Percentiles rank a stretch among this genome's conserved stretches.
Evolutionary conservation across 345 rosid species (phyloP).

Genomic region (Barbarea vulgaris): DNA sequence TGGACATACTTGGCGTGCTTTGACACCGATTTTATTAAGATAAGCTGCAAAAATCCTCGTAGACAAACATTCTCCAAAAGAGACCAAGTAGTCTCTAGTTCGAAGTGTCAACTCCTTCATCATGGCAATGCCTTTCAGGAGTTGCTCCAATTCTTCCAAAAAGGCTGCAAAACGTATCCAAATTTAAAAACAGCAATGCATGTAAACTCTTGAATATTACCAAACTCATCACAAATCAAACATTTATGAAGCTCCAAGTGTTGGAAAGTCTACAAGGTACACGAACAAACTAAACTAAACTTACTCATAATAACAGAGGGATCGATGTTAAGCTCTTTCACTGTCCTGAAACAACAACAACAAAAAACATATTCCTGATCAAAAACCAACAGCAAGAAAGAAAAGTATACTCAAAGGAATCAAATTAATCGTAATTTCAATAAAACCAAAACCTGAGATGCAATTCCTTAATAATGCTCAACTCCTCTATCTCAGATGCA

Average conservation of each 20-base stretch:
- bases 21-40: slow-evolving; percentile 74
- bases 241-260: background rate
- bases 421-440: background rate
- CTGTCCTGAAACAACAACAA: slow-evolving; percentile 61
- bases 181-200: slow-evolving; percentile 17
- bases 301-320: slow-evolving; percentile 58
- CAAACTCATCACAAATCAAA: slow-evolving; percentile 26
- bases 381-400: slow-evolving; percentile 9
- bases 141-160: slow-evolving; percentile 86
- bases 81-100: slow-evolving; percentile 85
- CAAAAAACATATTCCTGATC: background rate
- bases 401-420: background rate
- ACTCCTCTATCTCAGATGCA: slow-evolving; percentile 69
- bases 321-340: slow-evolving; percentile 71
- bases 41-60: slow-evolving; percentile 96
- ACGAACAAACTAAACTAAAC: slow-evolving; percentile 33
- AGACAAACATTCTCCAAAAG: slow-evolving; percentile 98
- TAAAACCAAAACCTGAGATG: slow-evolving; percentile 59
- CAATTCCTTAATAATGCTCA: slow-evolving; percentile 69
- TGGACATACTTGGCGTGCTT: slow-evolving; percentile 84
- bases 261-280: slow-evolving; percentile 14
- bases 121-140: slow-evolving; percentile 92
- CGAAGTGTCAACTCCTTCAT: slow-evolving; percentile 93
- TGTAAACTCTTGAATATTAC: background rate
- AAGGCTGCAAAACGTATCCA: slow-evolving; percentile 49